Evolutionary conservation across 352 stramenopile genomes (phyloP), one percentile per base, ranked within the genome.

Genomic region (Blastocystis sp.): DNA sequence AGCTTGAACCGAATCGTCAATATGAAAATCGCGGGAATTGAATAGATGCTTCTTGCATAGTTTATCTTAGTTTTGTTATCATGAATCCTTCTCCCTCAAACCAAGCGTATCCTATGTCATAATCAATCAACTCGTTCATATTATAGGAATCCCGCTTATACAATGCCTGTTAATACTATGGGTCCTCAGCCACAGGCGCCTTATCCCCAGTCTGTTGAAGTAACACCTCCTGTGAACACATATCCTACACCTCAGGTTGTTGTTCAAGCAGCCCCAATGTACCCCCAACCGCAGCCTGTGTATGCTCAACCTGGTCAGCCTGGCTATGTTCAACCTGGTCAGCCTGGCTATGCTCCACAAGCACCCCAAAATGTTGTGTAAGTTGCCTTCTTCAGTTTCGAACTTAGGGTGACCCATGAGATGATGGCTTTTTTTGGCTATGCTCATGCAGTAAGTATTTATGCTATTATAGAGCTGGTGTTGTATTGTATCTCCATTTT

Each of bases 371-470:
- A 48, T 27, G 7, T 13, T 76, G 13, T 24, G 64, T 48, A 27
- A 17, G 22, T 2, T n/a, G 3, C 15, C 2, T 76, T 15, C 30
- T 53, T 48, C 40, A 48, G 2, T 9, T 48, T 2, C 40, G 3
- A 48, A 9, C 6, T 15, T 81, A 81, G 69, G 9, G 53, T 40
- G 13, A 59, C 44, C 42, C 24, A 58, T 1, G 69, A 59, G 19
- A 22, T 81, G 30, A 58, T 35, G 13, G 42, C 66, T 9, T 40
- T 84, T 27, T 66, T 84, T 13, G 73, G 73, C 6, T 84, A 68
- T 51, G 73, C 44, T 33, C 22, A 66, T 37, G 27, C 51, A 11
- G 30, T 66, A 30, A 22, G 42, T 30, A 51, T 84, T 19, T 19
- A 53, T 24, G 24, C 73, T 17, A 19, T 68, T 30, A 40, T 84